These are phyloP conservation scores for Sporisorium exsertum DNA, from an alignment of 1,284 basidiomycete species.

Conservation along the genomic window DNA sequence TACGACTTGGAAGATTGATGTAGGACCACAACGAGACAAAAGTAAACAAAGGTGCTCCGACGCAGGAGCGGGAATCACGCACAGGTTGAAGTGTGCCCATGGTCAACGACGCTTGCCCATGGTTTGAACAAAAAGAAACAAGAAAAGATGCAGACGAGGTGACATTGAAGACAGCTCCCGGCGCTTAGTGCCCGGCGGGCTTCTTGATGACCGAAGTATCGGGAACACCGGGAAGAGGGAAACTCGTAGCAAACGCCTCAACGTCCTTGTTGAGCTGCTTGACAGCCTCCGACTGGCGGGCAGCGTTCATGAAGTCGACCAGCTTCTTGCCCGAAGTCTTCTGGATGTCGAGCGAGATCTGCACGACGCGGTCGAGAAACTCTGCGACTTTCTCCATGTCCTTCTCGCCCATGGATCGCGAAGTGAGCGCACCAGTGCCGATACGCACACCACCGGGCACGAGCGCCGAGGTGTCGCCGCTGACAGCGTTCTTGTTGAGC, in stretches of 20 bases:
- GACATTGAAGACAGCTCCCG: neutral
- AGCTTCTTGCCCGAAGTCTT: constrained; percentile 94
- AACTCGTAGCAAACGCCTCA: constrained; percentile 81
- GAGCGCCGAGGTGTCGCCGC: constrained; percentile 91
- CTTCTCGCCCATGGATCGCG: constrained; percentile 87
- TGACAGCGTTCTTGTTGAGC: constrained; percentile 88
- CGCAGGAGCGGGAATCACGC: constrained; percentile 43
- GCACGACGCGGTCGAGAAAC: constrained; percentile 73
- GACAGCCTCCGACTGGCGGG: constrained; percentile 81
- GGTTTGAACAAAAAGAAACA: constrained; percentile 17
- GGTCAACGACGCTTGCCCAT: constrained; percentile 13
- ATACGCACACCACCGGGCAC: constrained; percentile 97
- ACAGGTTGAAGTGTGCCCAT: constrained; percentile 54
- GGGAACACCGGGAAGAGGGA: constrained; percentile 89
- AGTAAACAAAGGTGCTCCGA: constrained; percentile 17
- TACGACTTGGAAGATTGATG: constrained; percentile 11
- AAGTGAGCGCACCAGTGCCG: constrained; percentile 93
- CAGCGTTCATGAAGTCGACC: constrained; percentile 89
- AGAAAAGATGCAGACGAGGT: constrained; percentile 26
- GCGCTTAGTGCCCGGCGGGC: constrained; percentile 47
- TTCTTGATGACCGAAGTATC: constrained; percentile 73
- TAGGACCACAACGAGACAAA: constrained; percentile 3
- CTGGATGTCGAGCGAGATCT: constrained; percentile 73
- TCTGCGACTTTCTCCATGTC: constrained; percentile 87
- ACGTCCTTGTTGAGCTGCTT: constrained; percentile 81